Evolutionary conservation across 2,329 filamentous ascomycete genomes (phyloP).

Genomic region (Fusarium scirpi): DNA sequence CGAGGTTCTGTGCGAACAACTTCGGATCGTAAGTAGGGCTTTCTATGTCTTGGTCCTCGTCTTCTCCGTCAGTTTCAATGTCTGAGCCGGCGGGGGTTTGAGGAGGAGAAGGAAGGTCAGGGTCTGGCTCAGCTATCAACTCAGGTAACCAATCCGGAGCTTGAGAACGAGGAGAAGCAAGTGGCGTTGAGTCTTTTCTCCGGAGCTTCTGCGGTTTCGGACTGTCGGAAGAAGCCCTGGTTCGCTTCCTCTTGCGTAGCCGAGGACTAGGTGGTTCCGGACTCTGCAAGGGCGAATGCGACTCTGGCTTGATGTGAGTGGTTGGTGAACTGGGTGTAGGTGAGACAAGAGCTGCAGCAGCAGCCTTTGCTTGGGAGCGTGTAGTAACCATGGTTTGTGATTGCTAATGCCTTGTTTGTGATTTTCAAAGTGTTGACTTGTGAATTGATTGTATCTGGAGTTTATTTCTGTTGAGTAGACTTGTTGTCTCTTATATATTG

Average conservation of each 20-base stretch:
- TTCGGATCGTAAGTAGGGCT: not conserved
- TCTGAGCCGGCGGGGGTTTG: not conserved
- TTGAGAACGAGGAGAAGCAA: not conserved
- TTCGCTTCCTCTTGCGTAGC: constrained; percentile 10
- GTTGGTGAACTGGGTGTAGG: not conserved
- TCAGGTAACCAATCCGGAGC: not conserved
- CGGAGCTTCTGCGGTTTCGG: constrained; percentile 10
- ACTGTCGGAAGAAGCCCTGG: not conserved
- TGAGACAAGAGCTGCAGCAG: not conserved
- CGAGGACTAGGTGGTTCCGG: not conserved
- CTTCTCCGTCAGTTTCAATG: not conserved
- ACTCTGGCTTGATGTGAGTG: not conserved
- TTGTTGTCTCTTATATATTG: constrained; percentile 4
- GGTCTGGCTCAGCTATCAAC: not conserved
- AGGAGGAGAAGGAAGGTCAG: not conserved
- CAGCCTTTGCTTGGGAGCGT: not conserved
- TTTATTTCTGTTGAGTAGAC: not conserved
- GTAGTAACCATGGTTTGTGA: constrained; percentile 10
- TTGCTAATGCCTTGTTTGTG: not conserved
- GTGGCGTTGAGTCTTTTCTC: not conserved
- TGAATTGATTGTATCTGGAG: not conserved
- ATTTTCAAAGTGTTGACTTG: not conserved
- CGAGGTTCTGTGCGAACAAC: constrained; percentile 17
- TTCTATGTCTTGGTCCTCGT: not conserved
- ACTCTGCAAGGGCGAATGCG: not conserved